Evolutionary conservation across 805 yeast genomes (phyloP), one percentile per base, ranked within the genome.

Genomic region (Danielia reshetovae): DNA sequence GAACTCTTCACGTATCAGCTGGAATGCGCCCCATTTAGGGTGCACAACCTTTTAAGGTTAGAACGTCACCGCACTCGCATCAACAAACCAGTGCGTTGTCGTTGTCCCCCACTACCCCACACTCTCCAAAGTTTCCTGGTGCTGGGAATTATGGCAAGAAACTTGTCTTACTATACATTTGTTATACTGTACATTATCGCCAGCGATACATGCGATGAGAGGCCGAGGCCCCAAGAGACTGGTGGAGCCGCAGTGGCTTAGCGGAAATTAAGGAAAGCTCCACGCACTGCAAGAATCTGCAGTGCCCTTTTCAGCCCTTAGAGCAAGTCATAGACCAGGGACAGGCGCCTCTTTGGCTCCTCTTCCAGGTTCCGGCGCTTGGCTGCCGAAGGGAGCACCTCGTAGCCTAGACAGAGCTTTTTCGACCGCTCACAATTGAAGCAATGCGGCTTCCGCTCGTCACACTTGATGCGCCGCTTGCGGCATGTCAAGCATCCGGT

Each of bases 401-500:
- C 84, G 52, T 82, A 81, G 4, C 87, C 88, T n/a, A 76, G 58
- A 46, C 89, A 82, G 8, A 72, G 70, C 39, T 81, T 79, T 50
- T 75, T 75, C 16, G 77, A 67, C 37, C 81, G 70, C 45, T 76
- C 79, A 53, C 89, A 82, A 49, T 82, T 81, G 46, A 63, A 66
- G 53, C 89, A 82, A 37, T 70, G 65, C 1, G 88, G 87, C 48
- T 77, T 81, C 31, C 79, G 57, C 60, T 82, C 89, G 56, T 82
- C 89, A 57, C 89, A 82, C 59, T 81, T 81, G 49, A 81, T 79
- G 29, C 88, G 63, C 42, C 88, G 60, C 51, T 77, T 73, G 22
- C 88, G 68, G 53, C 89, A 82, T 1, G 89, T 82, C 36, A 80
- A 57, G 54, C 89, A 82, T 2, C 90, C 90, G 0, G 88, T 81